Evolutionary conservation across 2,329 filamentous ascomycete species (phyloP), one percentile per base, ranked within the genome.

Genomic region (Paraphaeosphaeria minitans): DNA sequence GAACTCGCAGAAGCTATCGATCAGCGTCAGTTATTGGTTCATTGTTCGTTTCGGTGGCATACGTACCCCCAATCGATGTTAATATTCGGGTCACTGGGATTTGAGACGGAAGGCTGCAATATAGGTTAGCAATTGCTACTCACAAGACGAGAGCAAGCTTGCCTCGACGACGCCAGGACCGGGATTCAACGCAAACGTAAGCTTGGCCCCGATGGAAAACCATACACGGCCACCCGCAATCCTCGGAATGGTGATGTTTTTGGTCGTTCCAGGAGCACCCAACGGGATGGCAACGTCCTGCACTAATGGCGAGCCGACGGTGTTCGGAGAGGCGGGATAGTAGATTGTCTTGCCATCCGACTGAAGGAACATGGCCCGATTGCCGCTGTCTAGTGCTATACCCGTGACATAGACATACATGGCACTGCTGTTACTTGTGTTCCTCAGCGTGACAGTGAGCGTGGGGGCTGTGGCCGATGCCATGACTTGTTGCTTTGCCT

Each of bases 341-440:
- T 90, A 89, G 4, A 85, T 76, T 5, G 86, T 89, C 55, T 79
- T 77, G 48, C 90, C 90, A 68, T 93, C 89, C 14, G 87, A 78
- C 65, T 84, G 79, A 27, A 93, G 80, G 45, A 93, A 79, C 59
- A 88, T 83, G 21, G 88, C 80, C 14, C 81, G 81, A 66, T 86
- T 85, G 71, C 84, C 82, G 19, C 84, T 84, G 70, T 87, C 82
- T 46, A 88, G 70, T 33, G 87, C 85, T 19, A 82, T 80, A 21
- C 90, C 90, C 1, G 88, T 93, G 68, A 95, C 84, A 73, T 91
- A 89, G 21, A 87, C 89, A 67, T 85, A 92, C 45, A 87, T 84
- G 35, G 77, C 83, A 53, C 79, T 77, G 1, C 88, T 87, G 31
- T 78, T 78, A 1, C 88, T 89, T 66, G 85, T 84, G 78, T 93